A percentile compares a stretch with the other conserved stretches of the same genome.
Conservation (phyloP, 768 basidiomycete species). For the Calvatia gigantea region DNA sequence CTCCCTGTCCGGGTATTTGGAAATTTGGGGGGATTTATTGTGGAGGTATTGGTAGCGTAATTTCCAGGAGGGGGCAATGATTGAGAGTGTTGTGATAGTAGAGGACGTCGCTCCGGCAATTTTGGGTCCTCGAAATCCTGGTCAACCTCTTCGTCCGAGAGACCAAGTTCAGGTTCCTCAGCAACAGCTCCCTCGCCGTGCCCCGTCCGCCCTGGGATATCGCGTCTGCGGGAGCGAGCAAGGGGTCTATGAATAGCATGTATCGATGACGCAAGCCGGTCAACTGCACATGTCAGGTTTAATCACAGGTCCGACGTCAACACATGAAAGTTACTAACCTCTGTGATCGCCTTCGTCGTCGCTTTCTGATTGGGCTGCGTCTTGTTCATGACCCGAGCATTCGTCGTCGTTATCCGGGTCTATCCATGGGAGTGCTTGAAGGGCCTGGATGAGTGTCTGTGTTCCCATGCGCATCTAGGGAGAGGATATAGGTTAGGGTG, state of each 20-base stretch:
- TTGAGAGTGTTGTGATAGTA: constrained; percentile 11
- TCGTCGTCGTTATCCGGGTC: constrained; percentile 72
- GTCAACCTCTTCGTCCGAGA: constrained; percentile 49
- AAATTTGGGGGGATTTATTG: constrained; percentile 19
- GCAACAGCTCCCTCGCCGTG: constrained; percentile 27
- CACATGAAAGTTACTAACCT: constrained; percentile 20
- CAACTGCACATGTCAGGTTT: constrained; percentile 27
- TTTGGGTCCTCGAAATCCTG: constrained; percentile 50
- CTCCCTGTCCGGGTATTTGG: constrained; percentile 49
- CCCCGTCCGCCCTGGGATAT: constrained; percentile 22
- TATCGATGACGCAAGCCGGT: constrained; percentile 74
- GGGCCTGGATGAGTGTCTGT: constrained; percentile 84
- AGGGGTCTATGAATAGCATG: constrained; percentile 84
- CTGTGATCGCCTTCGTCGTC: constrained; percentile 63
- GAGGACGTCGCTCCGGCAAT: constrained; percentile 37
- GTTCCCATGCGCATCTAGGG: constrained; percentile 81
- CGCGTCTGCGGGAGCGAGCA: constrained; percentile 56
- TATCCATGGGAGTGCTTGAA: constrained; percentile 81
- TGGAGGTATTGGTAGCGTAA: neutral
- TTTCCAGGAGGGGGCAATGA: constrained; percentile 10
- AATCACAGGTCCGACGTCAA: neutral
- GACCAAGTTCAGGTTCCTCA: constrained; percentile 26
- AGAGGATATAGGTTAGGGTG: constrained; percentile 7
- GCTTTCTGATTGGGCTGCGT: constrained; percentile 52
- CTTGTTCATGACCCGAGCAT: constrained; percentile 35